A percentile compares a stretch with the other conserved stretches of the same genome.
Evolutionary conservation across 108 stramenopile species (phyloP).

Genomic region (Hondaea fermentalgiana): DNA sequence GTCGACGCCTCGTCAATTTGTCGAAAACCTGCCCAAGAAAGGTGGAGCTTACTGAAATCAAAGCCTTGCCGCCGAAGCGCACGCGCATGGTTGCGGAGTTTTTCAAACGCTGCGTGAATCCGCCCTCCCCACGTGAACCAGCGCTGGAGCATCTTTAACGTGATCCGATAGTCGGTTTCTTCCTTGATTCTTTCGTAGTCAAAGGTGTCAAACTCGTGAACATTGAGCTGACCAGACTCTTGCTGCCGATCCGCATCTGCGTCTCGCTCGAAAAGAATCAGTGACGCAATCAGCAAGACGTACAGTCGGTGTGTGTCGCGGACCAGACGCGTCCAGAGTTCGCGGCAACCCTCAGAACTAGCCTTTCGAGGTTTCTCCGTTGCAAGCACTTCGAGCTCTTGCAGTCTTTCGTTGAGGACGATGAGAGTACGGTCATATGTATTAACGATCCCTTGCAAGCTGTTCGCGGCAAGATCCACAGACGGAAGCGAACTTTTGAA

Average conservation of each 20-base stretch:
- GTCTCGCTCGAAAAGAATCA: not conserved
- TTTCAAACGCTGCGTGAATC: not conserved
- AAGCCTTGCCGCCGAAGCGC: not conserved
- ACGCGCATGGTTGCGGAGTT: not conserved
- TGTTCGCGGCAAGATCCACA: not conserved
- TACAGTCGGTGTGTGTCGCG: not conserved
- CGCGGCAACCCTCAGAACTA: not conserved
- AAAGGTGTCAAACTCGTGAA: not conserved
- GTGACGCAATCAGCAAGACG: not conserved
- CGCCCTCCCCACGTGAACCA: not conserved
- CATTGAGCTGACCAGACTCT: not conserved
- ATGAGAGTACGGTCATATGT: not conserved
- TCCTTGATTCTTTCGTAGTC: not conserved
- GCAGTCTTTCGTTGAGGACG: not conserved
- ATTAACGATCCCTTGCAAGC: not conserved
- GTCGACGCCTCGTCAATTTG: not conserved
- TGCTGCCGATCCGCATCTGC: not conserved
- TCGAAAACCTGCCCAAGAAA: not conserved
- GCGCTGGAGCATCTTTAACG: not conserved
- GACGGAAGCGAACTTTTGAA: not conserved
- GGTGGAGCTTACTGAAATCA: not conserved
- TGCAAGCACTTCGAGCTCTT: not conserved
- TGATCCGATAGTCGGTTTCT: not conserved
- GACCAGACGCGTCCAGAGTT: not conserved
- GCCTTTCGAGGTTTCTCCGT: not conserved